A percentile compares a stretch with the other conserved stretches of the same genome.
phyloP scores from a whole-genome alignment of 75 land plant species.

The Cunninghamia lanceolata region DNA sequence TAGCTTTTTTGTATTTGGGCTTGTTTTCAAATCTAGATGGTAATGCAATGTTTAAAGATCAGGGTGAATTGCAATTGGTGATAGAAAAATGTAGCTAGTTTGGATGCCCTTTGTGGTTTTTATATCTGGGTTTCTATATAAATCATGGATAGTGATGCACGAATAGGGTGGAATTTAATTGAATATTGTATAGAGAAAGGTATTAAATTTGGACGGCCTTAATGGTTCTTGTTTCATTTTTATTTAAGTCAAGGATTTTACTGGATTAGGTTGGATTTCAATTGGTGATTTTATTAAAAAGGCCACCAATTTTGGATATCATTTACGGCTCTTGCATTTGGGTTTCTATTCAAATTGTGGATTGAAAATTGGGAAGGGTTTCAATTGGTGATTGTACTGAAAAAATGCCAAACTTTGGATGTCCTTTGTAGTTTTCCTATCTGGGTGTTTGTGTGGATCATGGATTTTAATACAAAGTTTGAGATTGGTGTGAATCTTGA shows the following conservation, averaged over 20 bases:
- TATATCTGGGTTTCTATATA: background rate
- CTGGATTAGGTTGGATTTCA: background rate
- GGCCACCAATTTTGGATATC: background rate
- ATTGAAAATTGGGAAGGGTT: background rate
- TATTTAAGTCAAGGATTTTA: background rate
- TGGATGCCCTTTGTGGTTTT: background rate
- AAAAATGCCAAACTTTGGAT: background rate
- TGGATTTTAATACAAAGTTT: background rate
- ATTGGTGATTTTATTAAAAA: background rate
- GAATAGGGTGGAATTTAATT: background rate
- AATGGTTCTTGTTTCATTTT: background rate
- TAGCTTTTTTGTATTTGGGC: background rate
- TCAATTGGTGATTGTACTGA: background rate
- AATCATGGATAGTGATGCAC: background rate
- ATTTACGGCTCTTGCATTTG: background rate
- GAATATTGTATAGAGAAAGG: background rate
- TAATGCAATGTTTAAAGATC: background rate
- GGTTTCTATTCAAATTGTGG: background rate
- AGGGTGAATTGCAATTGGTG: background rate
- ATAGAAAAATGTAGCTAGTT: background rate
- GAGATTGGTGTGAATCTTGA: background rate
- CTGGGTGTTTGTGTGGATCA: background rate
- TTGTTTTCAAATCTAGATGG: background rate
- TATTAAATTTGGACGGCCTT: background rate
- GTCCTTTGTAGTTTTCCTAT: background rate